These are phyloP conservation scores for Brettanomyces custersianus DNA, from an alignment of 805 yeast species.

Conservation along the genomic window DNA sequence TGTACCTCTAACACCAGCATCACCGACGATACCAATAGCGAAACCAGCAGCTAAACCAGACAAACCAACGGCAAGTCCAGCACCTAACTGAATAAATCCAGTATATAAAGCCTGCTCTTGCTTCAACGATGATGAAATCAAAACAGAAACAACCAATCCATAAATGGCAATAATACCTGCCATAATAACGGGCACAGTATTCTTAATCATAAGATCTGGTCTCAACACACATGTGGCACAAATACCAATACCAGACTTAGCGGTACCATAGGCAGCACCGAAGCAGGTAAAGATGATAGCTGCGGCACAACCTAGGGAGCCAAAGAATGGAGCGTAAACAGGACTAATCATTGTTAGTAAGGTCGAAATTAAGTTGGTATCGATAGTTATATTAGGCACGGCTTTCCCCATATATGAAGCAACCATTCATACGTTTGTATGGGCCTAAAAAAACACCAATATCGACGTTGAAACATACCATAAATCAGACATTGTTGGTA, in stretches of 20 bases:
- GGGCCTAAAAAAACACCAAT: neutral
- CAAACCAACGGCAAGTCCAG: constrained; percentile 94
- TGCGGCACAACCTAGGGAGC: constrained; percentile 98
- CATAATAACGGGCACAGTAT: constrained; percentile 96
- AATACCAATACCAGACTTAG: constrained; percentile 98
- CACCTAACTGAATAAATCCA: constrained; percentile 96
- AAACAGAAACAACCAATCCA: constrained; percentile 92
- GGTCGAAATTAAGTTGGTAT: neutral
- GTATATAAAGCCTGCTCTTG: constrained; percentile 92
- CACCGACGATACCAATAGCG: constrained; percentile 99
- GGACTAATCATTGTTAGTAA: constrained; percentile 34
- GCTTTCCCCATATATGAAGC: neutral
- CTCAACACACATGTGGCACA: constrained; percentile 96
- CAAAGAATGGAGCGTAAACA: constrained; percentile 92
- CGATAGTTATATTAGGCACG: neutral
- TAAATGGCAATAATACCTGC: constrained; percentile 99
- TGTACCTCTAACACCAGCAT: constrained; percentile 98
- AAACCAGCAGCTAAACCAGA: constrained; percentile 98
- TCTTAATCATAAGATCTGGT: constrained; percentile 91
- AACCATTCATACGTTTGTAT: neutral
- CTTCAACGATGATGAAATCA: constrained; percentile 80
- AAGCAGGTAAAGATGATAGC: constrained; percentile 98
- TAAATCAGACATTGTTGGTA: constrained; percentile 56
- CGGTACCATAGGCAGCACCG: constrained; percentile 99
- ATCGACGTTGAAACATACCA: constrained; percentile 42